Evolutionary conservation across 805 yeast genomes (phyloP).

Genomic region (Zygoascus biomembranicola): DNA sequence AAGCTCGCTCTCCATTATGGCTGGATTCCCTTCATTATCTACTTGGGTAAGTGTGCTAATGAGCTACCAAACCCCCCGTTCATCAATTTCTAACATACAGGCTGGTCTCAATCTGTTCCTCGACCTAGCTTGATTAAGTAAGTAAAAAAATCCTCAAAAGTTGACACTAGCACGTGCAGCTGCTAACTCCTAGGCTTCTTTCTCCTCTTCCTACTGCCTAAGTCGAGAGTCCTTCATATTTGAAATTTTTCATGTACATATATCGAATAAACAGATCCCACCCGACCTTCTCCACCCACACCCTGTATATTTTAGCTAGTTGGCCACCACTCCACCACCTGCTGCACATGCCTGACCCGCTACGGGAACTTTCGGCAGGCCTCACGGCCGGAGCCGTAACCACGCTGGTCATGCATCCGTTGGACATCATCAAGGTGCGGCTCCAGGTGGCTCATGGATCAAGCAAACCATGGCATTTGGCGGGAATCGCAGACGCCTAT

Average conservation of each 20-base stretch:
- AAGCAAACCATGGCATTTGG: neutral
- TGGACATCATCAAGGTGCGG: conserved; percentile 77
- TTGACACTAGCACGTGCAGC: neutral
- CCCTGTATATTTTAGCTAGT: no score
- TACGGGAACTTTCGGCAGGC: conserved; percentile 51
- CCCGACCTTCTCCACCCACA: no score
- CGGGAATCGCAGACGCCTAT: conserved; percentile 30
- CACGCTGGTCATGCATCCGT: conserved; percentile 78
- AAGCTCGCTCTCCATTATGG: conserved; percentile 91
- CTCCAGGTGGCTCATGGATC: conserved; percentile 50
- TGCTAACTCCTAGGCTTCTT: conserved; percentile 37
- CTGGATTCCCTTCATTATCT: conserved; percentile 90
- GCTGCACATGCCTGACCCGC: neutral
- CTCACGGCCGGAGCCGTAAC: conserved; percentile 73
- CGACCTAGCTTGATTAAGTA: conserved; percentile 70
- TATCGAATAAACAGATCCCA: neutral
- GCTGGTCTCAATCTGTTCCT: conserved; percentile 72
- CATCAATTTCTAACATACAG: conserved; percentile 9
- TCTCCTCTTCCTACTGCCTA: conserved; percentile 76
- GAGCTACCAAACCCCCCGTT: neutral
- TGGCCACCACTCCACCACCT: neutral
- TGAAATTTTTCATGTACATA: neutral
- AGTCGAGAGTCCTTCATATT: conserved; percentile 7
- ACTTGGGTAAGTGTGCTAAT: conserved; percentile 43
- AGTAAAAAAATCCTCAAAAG: conserved; percentile 7